Percentiles rank a stretch among this genome's conserved stretches.
phyloP scores from a whole-genome alignment of 1,284 basidiomycete genomes.

The Microbotryum lychnidis-dioicae region DNA sequence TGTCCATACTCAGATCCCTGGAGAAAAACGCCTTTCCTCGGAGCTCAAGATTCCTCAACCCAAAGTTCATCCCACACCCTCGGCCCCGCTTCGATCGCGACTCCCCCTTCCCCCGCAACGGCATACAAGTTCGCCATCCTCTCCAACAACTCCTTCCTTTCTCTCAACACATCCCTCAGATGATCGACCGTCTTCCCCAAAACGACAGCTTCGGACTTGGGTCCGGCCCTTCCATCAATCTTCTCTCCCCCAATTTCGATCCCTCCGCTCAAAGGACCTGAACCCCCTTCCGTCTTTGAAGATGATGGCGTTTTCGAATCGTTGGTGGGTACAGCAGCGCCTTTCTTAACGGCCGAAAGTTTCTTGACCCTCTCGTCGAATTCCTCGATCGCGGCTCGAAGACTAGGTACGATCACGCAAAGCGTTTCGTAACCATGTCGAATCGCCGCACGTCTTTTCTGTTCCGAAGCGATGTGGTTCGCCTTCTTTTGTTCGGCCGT shows the following conservation, averaged over 20 bases:
- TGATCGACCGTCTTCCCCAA: constrained; percentile 79
- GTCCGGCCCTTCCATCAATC: constrained; percentile 68
- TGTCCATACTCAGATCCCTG: too few relatives aligned
- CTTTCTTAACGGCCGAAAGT: constrained; percentile 42
- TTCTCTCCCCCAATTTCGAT: constrained; percentile 50
- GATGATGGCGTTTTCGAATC: background rate
- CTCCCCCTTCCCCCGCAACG: background rate
- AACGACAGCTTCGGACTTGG: constrained; percentile 75
- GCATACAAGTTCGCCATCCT: constrained; percentile 46
- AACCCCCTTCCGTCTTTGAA: background rate
- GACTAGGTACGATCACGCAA: constrained; percentile 66
- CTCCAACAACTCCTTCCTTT: constrained; percentile 50
- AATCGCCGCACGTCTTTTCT: constrained; percentile 80
- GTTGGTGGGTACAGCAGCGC: constrained; percentile 41
- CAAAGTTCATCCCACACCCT: constrained; percentile 10
- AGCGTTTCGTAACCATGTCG: constrained; percentile 78
- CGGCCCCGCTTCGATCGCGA: background rate
- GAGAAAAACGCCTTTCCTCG: too few relatives aligned
- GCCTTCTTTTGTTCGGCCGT: constrained; percentile 78
- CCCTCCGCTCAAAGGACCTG: constrained; percentile 31
- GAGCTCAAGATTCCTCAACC: background rate
- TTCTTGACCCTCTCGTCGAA: constrained; percentile 45
- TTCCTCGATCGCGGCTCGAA: constrained; percentile 58
- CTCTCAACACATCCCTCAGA: constrained; percentile 55
- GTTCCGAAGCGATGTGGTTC: constrained; percentile 89